Evolutionary conservation across 2,329 filamentous ascomycete genomes (phyloP).

Genomic region (Zymoseptoria crescenta): DNA sequence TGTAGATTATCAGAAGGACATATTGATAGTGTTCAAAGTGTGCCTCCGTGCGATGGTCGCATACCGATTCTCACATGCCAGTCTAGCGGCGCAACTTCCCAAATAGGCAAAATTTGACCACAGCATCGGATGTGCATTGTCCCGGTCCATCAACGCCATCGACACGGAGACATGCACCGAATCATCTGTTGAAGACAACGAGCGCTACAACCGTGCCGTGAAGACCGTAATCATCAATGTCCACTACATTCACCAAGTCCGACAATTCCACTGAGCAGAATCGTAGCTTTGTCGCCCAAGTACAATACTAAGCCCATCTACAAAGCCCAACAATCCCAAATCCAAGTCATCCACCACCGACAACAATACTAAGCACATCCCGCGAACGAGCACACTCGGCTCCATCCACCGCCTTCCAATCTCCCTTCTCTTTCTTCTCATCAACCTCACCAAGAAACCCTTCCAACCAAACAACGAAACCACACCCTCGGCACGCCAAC

Average conservation of each 20-base stretch:
- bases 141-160: not conserved
- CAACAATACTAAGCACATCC: not conserved
- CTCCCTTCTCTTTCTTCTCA: not conserved
- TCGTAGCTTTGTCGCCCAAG: slow-evolving; percentile 3
- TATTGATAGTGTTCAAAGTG: no score
- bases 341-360: slow-evolving; percentile 2
- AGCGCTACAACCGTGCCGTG: not conserved
- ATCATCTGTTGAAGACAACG: not conserved
- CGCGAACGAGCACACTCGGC: not conserved
- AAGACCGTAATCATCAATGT: not conserved
- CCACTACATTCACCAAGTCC: not conserved
- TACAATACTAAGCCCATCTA: slow-evolving; percentile 9
- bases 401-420: not conserved
- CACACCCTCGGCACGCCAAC: not conserved
- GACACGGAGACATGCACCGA: not conserved
- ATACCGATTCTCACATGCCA: not conserved
- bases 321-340: slow-evolving; percentile 5
- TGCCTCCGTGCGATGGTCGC: no score
- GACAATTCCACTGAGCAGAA: not conserved
- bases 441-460: not conserved
- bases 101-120: not conserved
- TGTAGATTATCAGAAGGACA: no score
- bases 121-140: not conserved
- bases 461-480: not conserved
- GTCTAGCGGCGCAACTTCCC: not conserved